Evolutionary conservation across 768 basidiomycete species (phyloP), one percentile per base, ranked within the genome.

Genomic region (Agaricus subrufescens): DNA sequence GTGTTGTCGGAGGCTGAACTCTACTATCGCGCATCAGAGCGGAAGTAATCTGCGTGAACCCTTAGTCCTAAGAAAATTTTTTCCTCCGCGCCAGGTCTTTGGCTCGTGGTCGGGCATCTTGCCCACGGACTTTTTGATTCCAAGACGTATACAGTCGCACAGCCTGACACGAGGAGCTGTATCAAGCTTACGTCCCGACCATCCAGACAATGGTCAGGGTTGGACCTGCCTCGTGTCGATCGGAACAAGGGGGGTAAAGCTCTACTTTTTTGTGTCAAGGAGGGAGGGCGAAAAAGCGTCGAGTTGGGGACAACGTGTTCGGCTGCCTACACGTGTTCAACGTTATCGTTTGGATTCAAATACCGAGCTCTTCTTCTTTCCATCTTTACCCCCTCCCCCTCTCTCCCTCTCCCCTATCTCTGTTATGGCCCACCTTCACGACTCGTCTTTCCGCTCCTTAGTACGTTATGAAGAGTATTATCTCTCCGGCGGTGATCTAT

Each of bases 401-500:
- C 63, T 50, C 60, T 65, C 51, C 65, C 64, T 31, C 58, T 64
- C 11, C 59, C 66, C 26, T 72, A 46, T 61, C 38, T 30, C 25
- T 34, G 38, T 25, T 58, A 71, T 38, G 60, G 56, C 34, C 57
- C 59, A 23, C 66, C 72, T 40, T 26, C 34, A 34, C 11, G 34
- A 34, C 11, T 3, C 34, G 11, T 45, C 58, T 12, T 58, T 67
- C 50, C 47, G 52, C 19, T 59, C 63, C 0, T 50, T 70, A 0
- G 60, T 57, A 14, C 63, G 65, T 4, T 69, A 77, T 57, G 58
- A 63, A 0, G 53, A 74, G 0, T 87, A 81, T 57, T 86, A 83
- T 51, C 63, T 87, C 10, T 65, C 70, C 0, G 78, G 77, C 0
- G 86, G 79, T 0, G 84, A 85, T 60, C 60, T 85, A 0, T 73